Conservation (phyloP, 179 eudicot species). For the Silene vulgaris region DNA sequence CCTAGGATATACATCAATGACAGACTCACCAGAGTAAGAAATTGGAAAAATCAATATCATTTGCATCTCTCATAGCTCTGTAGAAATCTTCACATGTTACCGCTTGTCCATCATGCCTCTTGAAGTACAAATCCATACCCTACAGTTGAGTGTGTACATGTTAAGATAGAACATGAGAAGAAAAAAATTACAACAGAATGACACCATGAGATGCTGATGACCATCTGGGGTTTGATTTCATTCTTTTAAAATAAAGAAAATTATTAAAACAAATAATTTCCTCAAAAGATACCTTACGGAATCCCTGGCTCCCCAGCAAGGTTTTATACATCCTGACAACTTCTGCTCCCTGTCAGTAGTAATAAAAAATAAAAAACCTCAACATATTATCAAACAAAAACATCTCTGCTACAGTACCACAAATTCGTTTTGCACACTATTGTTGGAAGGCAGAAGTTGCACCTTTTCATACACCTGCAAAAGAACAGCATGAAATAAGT, state of each 20-base stretch:
- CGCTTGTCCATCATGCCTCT: conserved; percentile 99
- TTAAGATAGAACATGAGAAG: not conserved
- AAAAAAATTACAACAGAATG: not conserved
- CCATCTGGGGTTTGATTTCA: too few species aligned
- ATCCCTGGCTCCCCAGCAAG: conserved; percentile 76
- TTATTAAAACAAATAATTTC: too few species aligned
- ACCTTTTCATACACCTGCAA: conserved; percentile 96
- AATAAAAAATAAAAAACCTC: conserved; percentile 8
- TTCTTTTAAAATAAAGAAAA: too few species aligned
- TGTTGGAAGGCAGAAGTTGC: conserved; percentile 13
- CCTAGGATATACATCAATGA: not conserved
- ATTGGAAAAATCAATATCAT: conserved; percentile 81
- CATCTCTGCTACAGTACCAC: not conserved
- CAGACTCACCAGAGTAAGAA: conserved; percentile 66
- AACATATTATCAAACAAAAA: conserved; percentile 16
- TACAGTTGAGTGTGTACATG: conserved; percentile 22
- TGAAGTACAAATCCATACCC: conserved; percentile 96
- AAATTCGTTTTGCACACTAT: not conserved
- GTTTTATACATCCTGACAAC: conserved; percentile 99
- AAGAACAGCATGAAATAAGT: conserved; percentile 20
- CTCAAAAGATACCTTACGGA: conserved; percentile 54
- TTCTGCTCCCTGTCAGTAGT: conserved; percentile 75
- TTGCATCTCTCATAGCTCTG: conserved; percentile 97
- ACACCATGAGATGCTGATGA: conserved; percentile 6
- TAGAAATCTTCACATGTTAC: conserved; percentile 97